These are phyloP conservation scores for Termitomyces sp. DNA, from an alignment of 768 basidiomycete species.

Conservation along the genomic window DNA sequence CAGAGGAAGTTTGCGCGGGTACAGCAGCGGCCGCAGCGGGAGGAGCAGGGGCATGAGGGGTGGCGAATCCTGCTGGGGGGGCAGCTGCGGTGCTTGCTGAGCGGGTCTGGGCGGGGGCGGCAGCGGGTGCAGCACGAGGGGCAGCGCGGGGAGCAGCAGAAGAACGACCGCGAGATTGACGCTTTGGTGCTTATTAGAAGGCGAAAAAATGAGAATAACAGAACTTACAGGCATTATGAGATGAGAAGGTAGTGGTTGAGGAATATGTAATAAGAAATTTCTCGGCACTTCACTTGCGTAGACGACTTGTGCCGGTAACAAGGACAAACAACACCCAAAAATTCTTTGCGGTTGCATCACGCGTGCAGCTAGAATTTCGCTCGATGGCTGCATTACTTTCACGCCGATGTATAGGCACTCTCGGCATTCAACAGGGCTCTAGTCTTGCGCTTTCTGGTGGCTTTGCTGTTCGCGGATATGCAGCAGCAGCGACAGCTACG, in stretches of 20 bases:
- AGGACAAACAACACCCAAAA: constrained; percentile 1
- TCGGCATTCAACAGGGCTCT: constrained; percentile 7
- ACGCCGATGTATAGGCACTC: constrained; percentile 12
- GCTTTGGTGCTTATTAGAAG: constrained; percentile 35
- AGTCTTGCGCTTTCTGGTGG: constrained; percentile 8
- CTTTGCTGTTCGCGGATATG: constrained; percentile 7
- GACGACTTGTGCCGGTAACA: constrained; percentile 2
- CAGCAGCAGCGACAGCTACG: constrained; percentile 1
- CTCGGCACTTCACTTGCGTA: constrained; percentile 12
- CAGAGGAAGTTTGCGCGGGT: constrained; percentile 36
- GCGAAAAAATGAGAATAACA: not conserved
- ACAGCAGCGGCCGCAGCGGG: constrained; percentile 39
- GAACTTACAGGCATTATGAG: constrained; percentile 37
- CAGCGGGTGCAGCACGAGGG: constrained; percentile 38
- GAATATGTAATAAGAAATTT: constrained; percentile 16
- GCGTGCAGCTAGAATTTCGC: not conserved
- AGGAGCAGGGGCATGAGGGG: constrained; percentile 37
- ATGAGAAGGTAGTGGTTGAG: constrained; percentile 22
- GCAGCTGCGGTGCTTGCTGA: constrained; percentile 50
- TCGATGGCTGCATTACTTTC: constrained; percentile 20
- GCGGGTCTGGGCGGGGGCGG: constrained; percentile 42
- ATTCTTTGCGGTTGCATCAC: constrained; percentile 2
- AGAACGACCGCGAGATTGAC: constrained; percentile 75
- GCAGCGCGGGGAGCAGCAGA: constrained; percentile 50
- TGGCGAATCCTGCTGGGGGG: constrained; percentile 40